Percentiles rank a stretch among this genome's conserved stretches.
phyloP scores from a whole-genome alignment of 2,329 filamentous ascomycete species.

The Cercospora sesami region DNA sequence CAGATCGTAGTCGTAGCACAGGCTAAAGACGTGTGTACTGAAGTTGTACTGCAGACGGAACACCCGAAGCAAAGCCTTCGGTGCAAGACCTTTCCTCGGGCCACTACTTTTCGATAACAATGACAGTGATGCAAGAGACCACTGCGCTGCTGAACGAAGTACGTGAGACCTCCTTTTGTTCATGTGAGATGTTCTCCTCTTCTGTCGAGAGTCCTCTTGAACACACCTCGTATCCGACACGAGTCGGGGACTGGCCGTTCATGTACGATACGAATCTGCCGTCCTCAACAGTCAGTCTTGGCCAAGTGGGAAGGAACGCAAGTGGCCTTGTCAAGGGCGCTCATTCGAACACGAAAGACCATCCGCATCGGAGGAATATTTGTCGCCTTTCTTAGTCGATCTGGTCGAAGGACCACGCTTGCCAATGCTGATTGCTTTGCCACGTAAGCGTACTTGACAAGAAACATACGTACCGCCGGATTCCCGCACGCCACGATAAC shows the following conservation, averaged over 20 bases:
- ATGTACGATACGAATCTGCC: neutral
- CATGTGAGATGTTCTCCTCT: neutral
- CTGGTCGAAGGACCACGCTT: too few species aligned
- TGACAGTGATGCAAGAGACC: constrained; percentile 71
- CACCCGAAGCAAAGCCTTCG: constrained; percentile 53
- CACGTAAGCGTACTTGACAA: neutral
- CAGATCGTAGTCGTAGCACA: neutral
- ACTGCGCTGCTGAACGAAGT: constrained; percentile 75
- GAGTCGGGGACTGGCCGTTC: neutral
- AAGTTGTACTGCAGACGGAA: constrained; percentile 41
- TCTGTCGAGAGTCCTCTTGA: too few species aligned
- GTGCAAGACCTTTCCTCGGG: constrained; percentile 62
- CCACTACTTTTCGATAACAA: constrained; percentile 73
- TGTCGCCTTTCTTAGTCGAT: too few species aligned
- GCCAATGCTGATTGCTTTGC: neutral
- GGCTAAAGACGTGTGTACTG: neutral
- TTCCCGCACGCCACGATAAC: neutral
- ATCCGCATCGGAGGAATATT: too few species aligned
- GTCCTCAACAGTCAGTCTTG: neutral
- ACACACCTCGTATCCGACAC: neutral
- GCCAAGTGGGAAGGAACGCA: neutral
- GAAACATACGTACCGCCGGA: too few species aligned
- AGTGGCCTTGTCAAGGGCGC: neutral
- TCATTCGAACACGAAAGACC: neutral
- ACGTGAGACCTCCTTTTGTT: constrained; percentile 31